Base-by-base conservation (phyloP, 345 rosid species). In the Acer saccharum region DNA sequence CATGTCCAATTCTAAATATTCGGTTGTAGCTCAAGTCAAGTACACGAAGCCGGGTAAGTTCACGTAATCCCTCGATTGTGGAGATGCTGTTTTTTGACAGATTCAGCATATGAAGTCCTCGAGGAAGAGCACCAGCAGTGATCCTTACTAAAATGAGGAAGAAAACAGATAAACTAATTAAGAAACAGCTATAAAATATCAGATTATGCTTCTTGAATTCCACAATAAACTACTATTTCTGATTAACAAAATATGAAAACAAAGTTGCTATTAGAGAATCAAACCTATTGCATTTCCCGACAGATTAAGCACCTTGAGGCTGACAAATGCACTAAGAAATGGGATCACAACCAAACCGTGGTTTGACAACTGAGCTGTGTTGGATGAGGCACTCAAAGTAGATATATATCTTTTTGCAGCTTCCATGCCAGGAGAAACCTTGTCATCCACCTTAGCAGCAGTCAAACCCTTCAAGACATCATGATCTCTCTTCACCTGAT, bases 21-120 rank as follows among this genome's bases (percentile, higher is more conserved):
- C 89, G 81, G 80, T 96, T 96, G 88, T 91, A 94, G 89, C 99
- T 94, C 88, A 96, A 81, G 86, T 96, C 93, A 68, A 96, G 85
- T 12, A 96, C 89, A 66, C 99, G 97, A 68, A 96, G 95, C 46
- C 99, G 89, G 39, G 97, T 88, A 80, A 96, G 94, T 76, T 91
- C 98, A 12, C 98, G 97, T 61, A 96, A 78, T 58, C 99, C 99
- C 75, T 96, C 99, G 29, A 96, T 92, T 54, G 90, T 86, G 32
- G 97, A 87, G 63, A 96, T 92, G 63, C 81, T 89, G 85, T 96
- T 96, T 83, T 87, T 91, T 4, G 99, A 92, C 79, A 96, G 80
- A 85, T 91, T 89, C 89, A 96, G 74, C 46, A 79, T 61, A 74
- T 92, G 98, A 70, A 96, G 90, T 64, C 99, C 99, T 69, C 95